Evolutionary conservation across 2,329 filamentous ascomycete species (phyloP).

Genomic region (Phoma sp.): DNA sequence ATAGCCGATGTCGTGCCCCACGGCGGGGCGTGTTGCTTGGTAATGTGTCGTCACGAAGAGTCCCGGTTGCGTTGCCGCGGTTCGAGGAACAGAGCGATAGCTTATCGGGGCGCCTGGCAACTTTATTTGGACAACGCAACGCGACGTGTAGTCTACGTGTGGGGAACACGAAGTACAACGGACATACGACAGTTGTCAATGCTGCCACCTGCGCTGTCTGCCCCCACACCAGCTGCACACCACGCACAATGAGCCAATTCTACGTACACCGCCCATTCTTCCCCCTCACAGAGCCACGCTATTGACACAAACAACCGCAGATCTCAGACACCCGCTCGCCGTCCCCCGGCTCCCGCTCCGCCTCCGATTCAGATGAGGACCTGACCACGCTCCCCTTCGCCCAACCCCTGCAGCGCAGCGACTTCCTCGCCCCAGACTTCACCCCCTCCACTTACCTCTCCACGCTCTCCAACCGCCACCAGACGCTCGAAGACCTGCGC

Average conservation of each 20-base stretch:
- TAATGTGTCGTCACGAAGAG: conserved; percentile 16
- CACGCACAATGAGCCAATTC: conserved; percentile 55
- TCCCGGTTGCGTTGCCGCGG: conserved; percentile 4
- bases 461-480: conserved; percentile 82
- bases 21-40: conserved; percentile 19
- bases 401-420: conserved; percentile 76
- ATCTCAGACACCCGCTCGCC: conserved; percentile 22
- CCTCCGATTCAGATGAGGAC: conserved; percentile 59
- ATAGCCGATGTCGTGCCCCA: conserved; percentile 19
- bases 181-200: too few relatives aligned
- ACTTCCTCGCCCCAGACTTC: conserved; percentile 80
- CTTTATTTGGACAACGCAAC: conserved; percentile 10
- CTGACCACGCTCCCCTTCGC: conserved; percentile 81
- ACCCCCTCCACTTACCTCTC: conserved; percentile 83
- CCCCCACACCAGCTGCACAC: not conserved
- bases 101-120: conserved; percentile 5
- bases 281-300: not conserved
- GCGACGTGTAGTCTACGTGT: too few relatives aligned
- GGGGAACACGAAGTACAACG: too few relatives aligned
- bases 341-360: not conserved
- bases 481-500: conserved; percentile 93
- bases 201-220: too few relatives aligned
- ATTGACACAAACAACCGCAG: not conserved
- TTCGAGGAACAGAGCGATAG: not conserved
- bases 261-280: conserved; percentile 45